Conservation (phyloP, 306 rosid species). For the Cicer arietinum region DNA sequence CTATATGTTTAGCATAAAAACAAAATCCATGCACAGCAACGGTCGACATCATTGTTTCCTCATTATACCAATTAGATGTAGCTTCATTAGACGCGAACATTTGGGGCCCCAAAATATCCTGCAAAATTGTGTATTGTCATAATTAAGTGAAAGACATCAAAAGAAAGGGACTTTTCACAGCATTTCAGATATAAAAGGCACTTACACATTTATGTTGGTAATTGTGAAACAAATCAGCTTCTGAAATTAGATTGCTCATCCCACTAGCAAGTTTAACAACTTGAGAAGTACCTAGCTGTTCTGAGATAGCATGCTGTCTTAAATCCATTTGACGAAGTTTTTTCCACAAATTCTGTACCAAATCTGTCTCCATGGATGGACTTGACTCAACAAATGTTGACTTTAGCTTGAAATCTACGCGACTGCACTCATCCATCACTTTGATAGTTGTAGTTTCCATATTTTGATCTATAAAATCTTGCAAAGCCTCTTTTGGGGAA, state of each 20-base stretch:
- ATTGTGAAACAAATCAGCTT: slow-evolving; percentile 61
- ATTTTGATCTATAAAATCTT: slow-evolving; percentile 54
- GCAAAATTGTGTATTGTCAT: slow-evolving; percentile 48
- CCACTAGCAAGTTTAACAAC: slow-evolving; percentile 61
- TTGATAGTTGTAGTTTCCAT: slow-evolving; percentile 53
- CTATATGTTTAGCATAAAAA: slow-evolving; percentile 62
- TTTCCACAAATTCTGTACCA: slow-evolving; percentile 67
- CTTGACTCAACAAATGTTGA: slow-evolving; percentile 51
- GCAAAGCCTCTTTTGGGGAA: slow-evolving; percentile 52
- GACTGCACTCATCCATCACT: slow-evolving; percentile 93
- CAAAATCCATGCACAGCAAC: slow-evolving; percentile 82
- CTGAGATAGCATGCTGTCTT: slow-evolving; percentile 53
- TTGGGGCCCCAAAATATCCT: slow-evolving; percentile 64
- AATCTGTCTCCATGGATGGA: slow-evolving; percentile 46
- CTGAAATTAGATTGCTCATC: slow-evolving; percentile 72
- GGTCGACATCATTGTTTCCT: slow-evolving; percentile 64
- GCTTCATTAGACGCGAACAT: slow-evolving; percentile 54
- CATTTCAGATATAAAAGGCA: slow-evolving; percentile 27
- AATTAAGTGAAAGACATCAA: slow-evolving; percentile 19
- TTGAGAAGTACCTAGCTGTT: slow-evolving; percentile 55
- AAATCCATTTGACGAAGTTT: slow-evolving; percentile 62
- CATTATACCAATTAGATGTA: slow-evolving; percentile 55
- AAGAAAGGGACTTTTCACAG: slow-evolving; percentile 26
- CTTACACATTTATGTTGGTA: slow-evolving; percentile 57
- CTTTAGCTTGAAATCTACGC: slow-evolving; percentile 60